These are phyloP conservation scores for Linanthus parryae DNA, from an alignment of 148 eudicot genomes.

Conservation along the genomic window DNA sequence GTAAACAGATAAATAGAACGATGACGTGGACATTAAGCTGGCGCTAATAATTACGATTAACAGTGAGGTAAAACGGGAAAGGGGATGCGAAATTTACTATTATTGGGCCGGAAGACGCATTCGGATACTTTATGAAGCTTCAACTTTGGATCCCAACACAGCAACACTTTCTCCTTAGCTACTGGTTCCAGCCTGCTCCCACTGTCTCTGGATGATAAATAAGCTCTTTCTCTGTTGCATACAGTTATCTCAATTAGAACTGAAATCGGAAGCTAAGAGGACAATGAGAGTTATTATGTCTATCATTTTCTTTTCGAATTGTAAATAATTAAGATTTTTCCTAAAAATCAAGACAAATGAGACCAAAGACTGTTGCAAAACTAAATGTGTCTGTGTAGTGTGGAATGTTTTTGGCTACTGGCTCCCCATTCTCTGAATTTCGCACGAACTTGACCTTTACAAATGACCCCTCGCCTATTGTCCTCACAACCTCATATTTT, in stretches of 20 bases:
- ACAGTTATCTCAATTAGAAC: constrained; percentile 4
- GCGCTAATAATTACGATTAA: not conserved
- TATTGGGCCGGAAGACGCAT: constrained; percentile 41
- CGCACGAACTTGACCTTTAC: too few relatives aligned
- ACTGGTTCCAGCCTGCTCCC: constrained; percentile 57
- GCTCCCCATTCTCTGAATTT: too few relatives aligned
- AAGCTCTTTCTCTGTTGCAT: constrained; percentile 51
- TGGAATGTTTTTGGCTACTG: too few relatives aligned
- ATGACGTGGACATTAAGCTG: not conserved
- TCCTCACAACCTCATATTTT: too few relatives aligned
- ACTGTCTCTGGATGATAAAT: constrained; percentile 45
- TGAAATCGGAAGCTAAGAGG: too few relatives aligned
- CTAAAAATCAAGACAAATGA: too few relatives aligned
- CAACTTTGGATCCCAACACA: constrained; percentile 32
- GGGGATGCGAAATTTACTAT: constrained; percentile 31
- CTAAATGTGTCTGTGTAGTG: too few relatives aligned
- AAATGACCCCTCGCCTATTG: too few relatives aligned
- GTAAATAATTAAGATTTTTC: too few relatives aligned
- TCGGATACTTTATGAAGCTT: constrained; percentile 43
- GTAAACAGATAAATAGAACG: constrained; percentile 1
- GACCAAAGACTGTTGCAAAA: too few relatives aligned
- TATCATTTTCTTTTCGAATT: too few relatives aligned
- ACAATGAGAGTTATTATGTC: too few relatives aligned
- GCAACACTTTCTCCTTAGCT: constrained; percentile 58
- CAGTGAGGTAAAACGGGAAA: not conserved